Conservation (phyloP, 108 stramenopile genomes). For the Tribonema minus region DNA sequence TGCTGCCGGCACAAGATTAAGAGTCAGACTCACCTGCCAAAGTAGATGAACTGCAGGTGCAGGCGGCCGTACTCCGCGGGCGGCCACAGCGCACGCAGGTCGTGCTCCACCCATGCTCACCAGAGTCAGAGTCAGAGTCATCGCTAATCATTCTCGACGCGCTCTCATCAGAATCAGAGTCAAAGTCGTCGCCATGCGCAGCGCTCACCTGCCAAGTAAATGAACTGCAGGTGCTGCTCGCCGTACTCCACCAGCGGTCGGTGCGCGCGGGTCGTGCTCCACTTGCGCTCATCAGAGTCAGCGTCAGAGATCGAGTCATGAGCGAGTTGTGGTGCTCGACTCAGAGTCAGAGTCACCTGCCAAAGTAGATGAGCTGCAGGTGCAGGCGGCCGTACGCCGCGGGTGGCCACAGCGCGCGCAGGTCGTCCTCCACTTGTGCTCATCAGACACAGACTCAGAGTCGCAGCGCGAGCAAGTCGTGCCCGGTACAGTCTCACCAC, state of each 20-base stretch:
- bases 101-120: no score
- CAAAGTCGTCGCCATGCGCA: no score
- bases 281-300: background rate
- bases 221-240: no score
- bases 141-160: no score
- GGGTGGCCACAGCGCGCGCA: slow-evolving; percentile 6
- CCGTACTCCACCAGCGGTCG: background rate
- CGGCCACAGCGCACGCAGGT: slow-evolving; percentile 13
- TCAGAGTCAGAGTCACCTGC: slow-evolving; percentile 33
- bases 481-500: no score
- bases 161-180: no score
- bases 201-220: no score
- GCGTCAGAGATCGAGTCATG: no score
- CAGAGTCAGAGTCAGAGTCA: no score
- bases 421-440: slow-evolving; percentile 28
- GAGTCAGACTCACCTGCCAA: slow-evolving; percentile 40
- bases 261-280: background rate
- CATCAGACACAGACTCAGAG: no score
- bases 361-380: slow-evolving; percentile 56
- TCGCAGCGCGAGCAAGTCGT: no score
- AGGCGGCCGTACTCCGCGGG: slow-evolving; percentile 10
- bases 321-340: no score
- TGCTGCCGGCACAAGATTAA: background rate
- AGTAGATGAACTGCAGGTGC: slow-evolving; percentile 53
- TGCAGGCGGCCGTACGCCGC: slow-evolving; percentile 28